phyloP scores from a whole-genome alignment of 2,329 filamentous ascomycete species.

The Trichoderma citrinoviride region DNA sequence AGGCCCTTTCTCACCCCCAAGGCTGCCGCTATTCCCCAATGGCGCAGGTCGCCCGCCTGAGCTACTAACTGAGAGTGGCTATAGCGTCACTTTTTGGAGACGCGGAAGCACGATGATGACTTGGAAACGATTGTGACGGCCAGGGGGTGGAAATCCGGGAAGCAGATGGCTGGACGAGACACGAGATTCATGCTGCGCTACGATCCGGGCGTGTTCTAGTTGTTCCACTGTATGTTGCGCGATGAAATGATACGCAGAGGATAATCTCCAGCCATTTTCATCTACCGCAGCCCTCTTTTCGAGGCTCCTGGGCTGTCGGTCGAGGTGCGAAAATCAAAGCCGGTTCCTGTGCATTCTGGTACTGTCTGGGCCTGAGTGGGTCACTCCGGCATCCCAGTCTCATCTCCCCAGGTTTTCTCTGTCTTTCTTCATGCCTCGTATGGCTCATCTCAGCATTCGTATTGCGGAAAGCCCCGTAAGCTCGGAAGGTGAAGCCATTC shows the following conservation, averaged over 20 bases:
- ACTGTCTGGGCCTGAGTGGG: neutral
- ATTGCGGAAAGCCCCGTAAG: neutral
- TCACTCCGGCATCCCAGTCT: neutral
- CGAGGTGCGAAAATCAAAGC: conserved; percentile 9
- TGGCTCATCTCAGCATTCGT: conserved; percentile 18
- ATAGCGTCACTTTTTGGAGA: conserved; percentile 1
- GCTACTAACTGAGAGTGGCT: conserved; percentile 15
- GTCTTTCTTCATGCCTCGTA: neutral
- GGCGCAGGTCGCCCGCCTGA: conserved; percentile 11
- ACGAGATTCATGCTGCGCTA: neutral
- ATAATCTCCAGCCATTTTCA: neutral
- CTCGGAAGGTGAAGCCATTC: neutral
- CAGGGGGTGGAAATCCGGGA: conserved; percentile 8
- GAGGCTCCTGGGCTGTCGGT: neutral
- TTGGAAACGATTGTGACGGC: conserved; percentile 1
- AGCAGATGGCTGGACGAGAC: neutral
- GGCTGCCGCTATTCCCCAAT: conserved; percentile 14
- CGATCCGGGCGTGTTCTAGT: neutral
- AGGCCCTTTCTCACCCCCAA: neutral
- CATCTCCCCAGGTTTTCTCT: conserved; percentile 7
- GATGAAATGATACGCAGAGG: neutral
- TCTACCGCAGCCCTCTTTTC: neutral
- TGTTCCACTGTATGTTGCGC: neutral
- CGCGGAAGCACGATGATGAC: neutral
- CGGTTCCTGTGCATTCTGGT: neutral